Evolutionary conservation across 331 rosid genomes (phyloP).

Genomic region (Phaseolus coccineus): DNA sequence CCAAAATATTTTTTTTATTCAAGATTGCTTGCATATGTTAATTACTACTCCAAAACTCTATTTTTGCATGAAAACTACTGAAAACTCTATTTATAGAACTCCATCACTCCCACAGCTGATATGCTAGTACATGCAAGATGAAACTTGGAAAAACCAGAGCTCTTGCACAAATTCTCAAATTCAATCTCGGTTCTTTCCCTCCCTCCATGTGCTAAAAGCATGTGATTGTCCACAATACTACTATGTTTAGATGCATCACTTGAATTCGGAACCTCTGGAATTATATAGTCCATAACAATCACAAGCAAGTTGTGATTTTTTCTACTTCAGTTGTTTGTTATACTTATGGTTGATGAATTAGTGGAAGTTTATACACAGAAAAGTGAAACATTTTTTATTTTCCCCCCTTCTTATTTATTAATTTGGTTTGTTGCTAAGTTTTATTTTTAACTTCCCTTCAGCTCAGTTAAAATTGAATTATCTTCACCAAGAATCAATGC

Average conservation of each 20-base stretch:
- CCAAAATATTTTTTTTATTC: no score
- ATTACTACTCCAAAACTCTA: no score
- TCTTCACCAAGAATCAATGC: constrained; percentile 3
- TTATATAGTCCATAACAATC: not conserved
- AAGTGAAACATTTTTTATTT: not conserved
- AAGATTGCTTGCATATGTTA: no score
- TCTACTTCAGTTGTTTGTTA: no score
- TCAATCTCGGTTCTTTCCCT: not conserved
- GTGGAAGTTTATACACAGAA: no score
- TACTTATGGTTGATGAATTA: no score
- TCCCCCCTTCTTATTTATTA: not conserved
- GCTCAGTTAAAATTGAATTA: constrained; percentile 12
- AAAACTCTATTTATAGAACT: constrained; percentile 1
- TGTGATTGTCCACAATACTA: not conserved
- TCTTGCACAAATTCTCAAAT: not conserved
- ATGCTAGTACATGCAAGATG: not conserved
- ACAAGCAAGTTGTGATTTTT: no score
- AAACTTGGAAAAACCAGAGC: not conserved
- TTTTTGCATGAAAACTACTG: not conserved
- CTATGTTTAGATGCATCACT: not conserved
- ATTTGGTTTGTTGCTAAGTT: not conserved
- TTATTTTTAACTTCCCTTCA: not conserved
- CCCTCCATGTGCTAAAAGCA: not conserved
- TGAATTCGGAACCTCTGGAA: not conserved
- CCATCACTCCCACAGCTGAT: not conserved